Evolutionary conservation across 129 eudicot species (phyloP), one percentile per base, ranked within the genome.

Genomic region (Centaurea solstitialis): DNA sequence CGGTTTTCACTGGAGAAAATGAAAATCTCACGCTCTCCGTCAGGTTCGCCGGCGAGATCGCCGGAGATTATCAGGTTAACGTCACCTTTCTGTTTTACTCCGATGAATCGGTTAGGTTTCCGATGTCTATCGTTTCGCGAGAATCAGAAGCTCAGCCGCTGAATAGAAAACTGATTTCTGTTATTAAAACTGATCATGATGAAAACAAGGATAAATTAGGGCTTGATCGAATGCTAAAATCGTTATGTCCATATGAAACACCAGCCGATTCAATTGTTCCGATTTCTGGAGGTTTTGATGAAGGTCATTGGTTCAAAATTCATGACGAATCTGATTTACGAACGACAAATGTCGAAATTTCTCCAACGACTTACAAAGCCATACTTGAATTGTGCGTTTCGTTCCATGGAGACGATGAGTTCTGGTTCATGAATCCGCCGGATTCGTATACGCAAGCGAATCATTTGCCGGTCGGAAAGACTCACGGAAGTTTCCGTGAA

Each of bases 401-500:
- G 9, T 84, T 68, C 78, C 93, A 89, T 24, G 93, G 93, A 8
- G 64, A 86, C 73, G 93, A 89, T 47, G 90, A 89, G 81, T 86
- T 86, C 73, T 89, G 93, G 93, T 89, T 84, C 83, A 74, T 84
- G 7, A 89, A 89, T 76, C 88, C 88, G 24, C 88, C 93, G 13
- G 81, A 81, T 86, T 50, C 79, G 4, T 89, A 89, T 66, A 76
- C 68, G 7, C 22, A 71, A 20, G 17, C 62, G 41, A 89, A 89
- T 47, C 65, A 82, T 72, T 40, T 86, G 75, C 64, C 35, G 7
- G 66, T 83, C 6, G 77, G 57, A 30, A 53, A 81, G 22, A 86
- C 88, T 18, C 72, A 86, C 50, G 90, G 93, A 10, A 79, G 88
- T 0, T 89, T 70, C 53, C 66, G 93, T 70, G 93, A 89, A 70